phyloP scores from a whole-genome alignment of 1,139 yeast genomes.

The Kurtzmaniella quercitrusa region DNA sequence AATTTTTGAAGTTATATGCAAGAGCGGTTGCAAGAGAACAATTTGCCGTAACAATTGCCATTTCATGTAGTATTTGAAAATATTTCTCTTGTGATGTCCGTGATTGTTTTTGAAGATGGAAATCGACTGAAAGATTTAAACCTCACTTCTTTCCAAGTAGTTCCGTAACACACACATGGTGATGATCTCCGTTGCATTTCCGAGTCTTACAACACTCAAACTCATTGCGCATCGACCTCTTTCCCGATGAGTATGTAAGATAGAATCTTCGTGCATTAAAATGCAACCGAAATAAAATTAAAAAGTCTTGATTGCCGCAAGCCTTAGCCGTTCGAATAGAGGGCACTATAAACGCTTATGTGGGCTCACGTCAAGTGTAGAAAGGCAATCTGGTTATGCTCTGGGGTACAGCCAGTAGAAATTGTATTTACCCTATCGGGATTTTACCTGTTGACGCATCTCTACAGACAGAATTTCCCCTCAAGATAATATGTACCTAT shows the following conservation, averaged over 20 bases:
- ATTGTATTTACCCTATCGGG: background rate
- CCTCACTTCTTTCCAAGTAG: too few relatives aligned
- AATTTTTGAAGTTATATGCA: background rate
- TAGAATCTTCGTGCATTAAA: too few relatives aligned
- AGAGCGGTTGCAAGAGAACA: background rate
- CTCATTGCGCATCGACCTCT: too few relatives aligned
- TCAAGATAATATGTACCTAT: background rate
- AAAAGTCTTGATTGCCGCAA: background rate
- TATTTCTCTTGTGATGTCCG: background rate
- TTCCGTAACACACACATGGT: too few relatives aligned
- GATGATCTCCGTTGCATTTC: too few relatives aligned
- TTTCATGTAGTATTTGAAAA: background rate
- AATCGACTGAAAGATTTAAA: too few relatives aligned
- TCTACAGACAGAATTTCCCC: background rate
- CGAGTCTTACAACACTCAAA: too few relatives aligned
- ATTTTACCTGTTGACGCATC: background rate
- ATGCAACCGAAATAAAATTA: background rate
- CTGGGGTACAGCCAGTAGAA: constrained; percentile 1
- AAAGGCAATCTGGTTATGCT: background rate
- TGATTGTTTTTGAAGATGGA: too few relatives aligned
- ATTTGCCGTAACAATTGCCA: background rate
- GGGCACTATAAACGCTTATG: background rate
- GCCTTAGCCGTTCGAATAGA: background rate
- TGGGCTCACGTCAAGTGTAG: background rate
- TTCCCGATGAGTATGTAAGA: too few relatives aligned